Evolutionary conservation across 495 filamentous ascomycete species (phyloP).

Genomic region (Aspergillus haitiensis): DNA sequence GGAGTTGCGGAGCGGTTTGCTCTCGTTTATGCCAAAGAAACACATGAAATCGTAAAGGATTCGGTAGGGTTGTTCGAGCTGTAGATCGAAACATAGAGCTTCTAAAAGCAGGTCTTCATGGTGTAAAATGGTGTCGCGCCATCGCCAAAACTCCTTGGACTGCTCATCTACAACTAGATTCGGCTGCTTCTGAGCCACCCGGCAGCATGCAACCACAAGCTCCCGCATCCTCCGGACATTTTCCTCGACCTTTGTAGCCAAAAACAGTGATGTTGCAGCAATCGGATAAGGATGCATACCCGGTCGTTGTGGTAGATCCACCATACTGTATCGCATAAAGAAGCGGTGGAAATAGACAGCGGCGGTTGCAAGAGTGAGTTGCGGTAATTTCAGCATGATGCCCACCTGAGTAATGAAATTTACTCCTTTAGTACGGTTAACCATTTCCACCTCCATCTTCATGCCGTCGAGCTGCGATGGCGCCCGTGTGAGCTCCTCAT

Average conservation of each 20-base stretch:
- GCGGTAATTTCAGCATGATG: slow-evolving; percentile 87
- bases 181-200: slow-evolving; percentile 90
- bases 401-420: slow-evolving; percentile 96
- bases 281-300: slow-evolving; percentile 86
- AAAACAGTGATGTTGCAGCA: slow-evolving; percentile 84
- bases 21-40: slow-evolving; percentile 65
- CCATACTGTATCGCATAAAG: slow-evolving; percentile 83
- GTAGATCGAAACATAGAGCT: slow-evolving; percentile 88
- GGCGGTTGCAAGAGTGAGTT: slow-evolving; percentile 88
- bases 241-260: slow-evolving; percentile 96
- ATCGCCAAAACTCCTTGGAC: slow-evolving; percentile 94
- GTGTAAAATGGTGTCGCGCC: slow-evolving; percentile 87
- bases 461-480: slow-evolving; percentile 87
- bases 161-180: slow-evolving; percentile 88
- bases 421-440: slow-evolving; percentile 81
- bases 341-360: slow-evolving; percentile 92
- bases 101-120: slow-evolving; percentile 92
- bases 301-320: slow-evolving; percentile 57
- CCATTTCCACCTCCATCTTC: slow-evolving; percentile 67
- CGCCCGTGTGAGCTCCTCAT: slow-evolving; percentile 75
- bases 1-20: slow-evolving; percentile 74
- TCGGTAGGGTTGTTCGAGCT: slow-evolving; percentile 80
- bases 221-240: slow-evolving; percentile 92
- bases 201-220: slow-evolving; percentile 85
- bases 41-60: slow-evolving; percentile 75